phyloP scores from a whole-genome alignment of 2,329 filamentous ascomycete species.

The Trichophyton verrucosum region DNA sequence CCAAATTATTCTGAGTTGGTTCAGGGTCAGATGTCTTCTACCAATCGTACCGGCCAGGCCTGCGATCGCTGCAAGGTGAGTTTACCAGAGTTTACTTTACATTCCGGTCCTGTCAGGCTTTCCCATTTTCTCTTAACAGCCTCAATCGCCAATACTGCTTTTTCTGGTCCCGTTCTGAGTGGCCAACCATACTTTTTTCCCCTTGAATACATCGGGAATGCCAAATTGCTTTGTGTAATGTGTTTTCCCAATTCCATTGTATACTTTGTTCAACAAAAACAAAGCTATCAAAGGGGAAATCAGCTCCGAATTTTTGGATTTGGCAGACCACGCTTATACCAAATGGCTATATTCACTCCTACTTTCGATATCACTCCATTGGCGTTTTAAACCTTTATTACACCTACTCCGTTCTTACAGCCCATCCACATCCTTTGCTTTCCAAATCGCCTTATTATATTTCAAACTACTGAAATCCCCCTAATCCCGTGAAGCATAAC shows the following conservation, averaged over 20 bases:
- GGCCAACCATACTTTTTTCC: background rate
- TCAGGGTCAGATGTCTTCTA: constrained; percentile 13
- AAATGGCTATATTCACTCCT: no score
- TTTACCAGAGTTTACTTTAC: constrained; percentile 7
- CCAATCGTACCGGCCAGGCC: constrained; percentile 16
- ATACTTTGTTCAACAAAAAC: background rate
- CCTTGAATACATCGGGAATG: background rate
- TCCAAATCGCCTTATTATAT: no score
- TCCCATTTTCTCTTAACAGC: background rate
- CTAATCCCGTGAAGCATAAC: background rate
- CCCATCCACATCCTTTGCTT: background rate
- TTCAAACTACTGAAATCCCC: no score
- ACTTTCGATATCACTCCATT: no score
- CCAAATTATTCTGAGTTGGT: constrained; percentile 17
- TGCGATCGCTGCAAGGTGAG: constrained; percentile 23
- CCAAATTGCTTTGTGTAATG: background rate
- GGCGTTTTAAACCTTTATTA: background rate
- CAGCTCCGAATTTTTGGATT: no score
- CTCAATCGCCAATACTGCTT: background rate
- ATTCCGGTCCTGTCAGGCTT: background rate
- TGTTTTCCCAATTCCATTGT: background rate
- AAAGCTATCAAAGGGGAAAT: background rate
- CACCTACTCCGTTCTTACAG: background rate
- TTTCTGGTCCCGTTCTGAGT: background rate
- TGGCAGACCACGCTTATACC: no score